Conservation (phyloP, 169 alveolate genomes). For the Cryptosporidium canis region DNA sequence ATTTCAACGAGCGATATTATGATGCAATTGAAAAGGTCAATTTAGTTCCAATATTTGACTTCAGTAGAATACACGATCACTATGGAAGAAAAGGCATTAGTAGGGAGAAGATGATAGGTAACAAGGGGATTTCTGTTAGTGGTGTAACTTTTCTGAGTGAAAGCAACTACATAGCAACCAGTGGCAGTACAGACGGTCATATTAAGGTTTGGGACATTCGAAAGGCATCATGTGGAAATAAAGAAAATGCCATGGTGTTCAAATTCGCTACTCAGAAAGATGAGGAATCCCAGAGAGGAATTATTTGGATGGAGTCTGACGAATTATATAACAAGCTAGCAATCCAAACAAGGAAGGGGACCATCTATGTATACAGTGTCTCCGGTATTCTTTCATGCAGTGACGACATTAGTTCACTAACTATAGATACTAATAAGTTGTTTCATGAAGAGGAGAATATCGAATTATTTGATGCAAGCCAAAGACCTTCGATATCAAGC, state of each 20-base stretch:
- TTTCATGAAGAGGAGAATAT: neutral
- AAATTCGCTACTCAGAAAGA: slow-evolving; percentile 24
- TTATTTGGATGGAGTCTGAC: slow-evolving; percentile 56
- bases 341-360: slow-evolving; percentile 53
- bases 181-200: slow-evolving; percentile 52
- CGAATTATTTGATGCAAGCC: slow-evolving; percentile 32
- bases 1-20: neutral
- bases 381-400: slow-evolving; percentile 40
- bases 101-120: slow-evolving; percentile 22
- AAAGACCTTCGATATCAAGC: slow-evolving; percentile 47
- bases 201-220: slow-evolving; percentile 60
- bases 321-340: slow-evolving; percentile 27
- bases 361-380: slow-evolving; percentile 1
- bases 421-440: neutral
- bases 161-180: slow-evolving; percentile 17
- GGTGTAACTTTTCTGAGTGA: slow-evolving; percentile 43
- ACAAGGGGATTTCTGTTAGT: slow-evolving; percentile 41
- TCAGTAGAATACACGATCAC: slow-evolving; percentile 37
- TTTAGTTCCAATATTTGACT: slow-evolving; percentile 29
- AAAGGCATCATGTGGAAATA: neutral
- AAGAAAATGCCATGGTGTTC: neutral
- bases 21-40: neutral
- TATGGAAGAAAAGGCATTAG: neutral
- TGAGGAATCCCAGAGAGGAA: slow-evolving; percentile 32
- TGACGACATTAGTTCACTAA: neutral